Percentiles rank a stretch among this genome's conserved stretches.
phyloP scores from a whole-genome alignment of 345 rosid genomes.

The Noccaea caerulescens region DNA sequence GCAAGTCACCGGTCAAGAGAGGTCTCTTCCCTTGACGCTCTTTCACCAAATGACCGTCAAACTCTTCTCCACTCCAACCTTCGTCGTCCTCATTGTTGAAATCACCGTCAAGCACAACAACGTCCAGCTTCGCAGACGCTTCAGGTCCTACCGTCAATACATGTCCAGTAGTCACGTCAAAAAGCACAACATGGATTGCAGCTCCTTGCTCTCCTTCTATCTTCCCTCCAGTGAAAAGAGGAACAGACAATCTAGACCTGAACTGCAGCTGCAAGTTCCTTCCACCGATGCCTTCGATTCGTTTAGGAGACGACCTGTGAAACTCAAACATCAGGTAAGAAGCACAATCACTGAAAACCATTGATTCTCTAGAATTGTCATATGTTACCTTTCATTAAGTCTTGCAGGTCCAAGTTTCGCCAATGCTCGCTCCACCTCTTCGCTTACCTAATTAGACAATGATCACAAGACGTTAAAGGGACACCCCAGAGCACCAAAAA shows the following conservation, averaged over 20 bases:
- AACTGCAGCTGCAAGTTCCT: constrained; percentile 83
- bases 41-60: constrained; percentile 84
- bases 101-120: constrained; percentile 95
- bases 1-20: constrained; percentile 84
- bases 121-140: constrained; percentile 72
- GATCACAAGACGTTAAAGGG: neutral
- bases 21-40: constrained; percentile 98
- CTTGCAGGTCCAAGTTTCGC: constrained; percentile 82
- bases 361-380: neutral
- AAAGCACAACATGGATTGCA: constrained; percentile 73
- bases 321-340: constrained; percentile 1
- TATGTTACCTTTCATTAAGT: constrained; percentile 60
- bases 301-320: constrained; percentile 79
- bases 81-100: constrained; percentile 84
- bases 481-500: constrained; percentile 7
- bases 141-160: constrained; percentile 79
- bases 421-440: constrained; percentile 96
- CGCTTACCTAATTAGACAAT: constrained; percentile 72
- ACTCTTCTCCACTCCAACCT: constrained; percentile 83
- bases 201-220: constrained; percentile 98
- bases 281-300: constrained; percentile 78
- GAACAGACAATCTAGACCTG: constrained; percentile 82
- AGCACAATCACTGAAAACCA: neutral
- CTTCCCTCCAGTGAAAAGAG: constrained; percentile 95
- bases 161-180: constrained; percentile 69